These are phyloP conservation scores for Trichoderma sp. DNA, from an alignment of 2,329 filamentous ascomycete genomes.

Conservation along the genomic window DNA sequence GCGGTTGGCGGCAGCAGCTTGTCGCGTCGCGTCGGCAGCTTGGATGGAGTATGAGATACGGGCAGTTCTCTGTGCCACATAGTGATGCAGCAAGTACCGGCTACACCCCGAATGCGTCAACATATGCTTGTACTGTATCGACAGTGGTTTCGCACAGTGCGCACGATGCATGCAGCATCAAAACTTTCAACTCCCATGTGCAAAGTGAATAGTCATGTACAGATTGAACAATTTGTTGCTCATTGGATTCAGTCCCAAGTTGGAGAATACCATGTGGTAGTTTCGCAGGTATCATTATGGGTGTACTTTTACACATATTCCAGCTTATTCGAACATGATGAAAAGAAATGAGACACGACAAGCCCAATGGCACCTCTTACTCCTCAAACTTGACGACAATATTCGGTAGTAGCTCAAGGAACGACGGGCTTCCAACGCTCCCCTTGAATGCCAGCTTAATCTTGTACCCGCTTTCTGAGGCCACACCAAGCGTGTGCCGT, in stretches of 20 bases:
- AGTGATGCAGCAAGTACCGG: not conserved
- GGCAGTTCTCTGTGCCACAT: not conserved
- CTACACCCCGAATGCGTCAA: not conserved
- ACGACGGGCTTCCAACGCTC: conserved; percentile 23
- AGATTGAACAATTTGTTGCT: no score
- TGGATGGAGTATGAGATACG: not conserved
- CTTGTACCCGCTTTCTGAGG: conserved; percentile 8
- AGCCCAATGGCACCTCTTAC: not conserved
- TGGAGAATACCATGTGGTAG: no score
- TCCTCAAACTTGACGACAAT: conserved; percentile 28
- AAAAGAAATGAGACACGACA: not conserved
- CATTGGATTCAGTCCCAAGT: no score
- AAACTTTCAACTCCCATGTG: no score
- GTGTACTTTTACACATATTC: no score
- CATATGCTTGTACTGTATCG: not conserved
- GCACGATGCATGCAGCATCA: no score
- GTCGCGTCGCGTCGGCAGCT: conserved; percentile 6
- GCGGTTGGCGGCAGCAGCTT: not conserved
- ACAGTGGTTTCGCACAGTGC: not conserved
- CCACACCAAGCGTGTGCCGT: conserved; percentile 23
- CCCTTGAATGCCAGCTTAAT: conserved; percentile 28
- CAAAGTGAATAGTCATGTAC: no score
- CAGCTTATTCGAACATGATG: not conserved
- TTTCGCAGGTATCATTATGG: no score
- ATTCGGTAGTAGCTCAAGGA: conserved; percentile 29